These are phyloP conservation scores for Magnolia officinalis DNA, from an alignment of 164 flowering plant species.

Conservation along the genomic window DNA sequence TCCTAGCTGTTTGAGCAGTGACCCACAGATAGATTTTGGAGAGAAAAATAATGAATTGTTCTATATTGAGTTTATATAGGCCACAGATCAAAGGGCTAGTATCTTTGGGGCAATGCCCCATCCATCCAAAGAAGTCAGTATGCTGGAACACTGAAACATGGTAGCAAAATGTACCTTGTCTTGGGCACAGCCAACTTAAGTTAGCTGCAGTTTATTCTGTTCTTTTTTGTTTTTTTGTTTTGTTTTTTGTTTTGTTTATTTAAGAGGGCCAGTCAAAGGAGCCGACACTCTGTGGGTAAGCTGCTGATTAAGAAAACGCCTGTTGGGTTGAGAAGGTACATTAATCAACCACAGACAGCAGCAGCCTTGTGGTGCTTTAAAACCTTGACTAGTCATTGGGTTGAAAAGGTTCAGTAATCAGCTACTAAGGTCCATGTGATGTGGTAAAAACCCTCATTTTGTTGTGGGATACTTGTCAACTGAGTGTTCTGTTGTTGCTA, in stretches of 20 bases:
- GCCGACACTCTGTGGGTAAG: no score
- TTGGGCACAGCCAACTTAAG: not conserved
- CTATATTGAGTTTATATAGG: not conserved
- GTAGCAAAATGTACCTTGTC: not conserved
- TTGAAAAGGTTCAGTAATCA: not conserved
- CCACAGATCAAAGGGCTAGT: no score
- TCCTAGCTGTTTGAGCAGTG: not conserved
- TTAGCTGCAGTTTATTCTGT: not conserved
- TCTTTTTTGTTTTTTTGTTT: no score
- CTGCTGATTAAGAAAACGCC: not conserved
- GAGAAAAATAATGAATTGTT: not conserved
- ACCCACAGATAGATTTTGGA: not conserved
- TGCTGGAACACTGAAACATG: not conserved
- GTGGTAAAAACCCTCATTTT: not conserved
- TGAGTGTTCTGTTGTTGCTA: conserved; percentile 10
- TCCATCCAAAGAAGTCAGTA: not conserved
- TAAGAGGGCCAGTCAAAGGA: no score
- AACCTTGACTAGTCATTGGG: not conserved
- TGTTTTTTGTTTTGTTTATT: no score
- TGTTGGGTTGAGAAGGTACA: not conserved
- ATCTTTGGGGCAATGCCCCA: not conserved
- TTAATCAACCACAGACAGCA: no score
- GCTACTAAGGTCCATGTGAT: not conserved
- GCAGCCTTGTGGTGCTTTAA: no score
- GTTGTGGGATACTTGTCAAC: not conserved